A percentile compares a stretch with the other conserved stretches of the same genome.
Evolutionary conservation across 768 basidiomycete species (phyloP).

Genomic region (Trametes punicea): DNA sequence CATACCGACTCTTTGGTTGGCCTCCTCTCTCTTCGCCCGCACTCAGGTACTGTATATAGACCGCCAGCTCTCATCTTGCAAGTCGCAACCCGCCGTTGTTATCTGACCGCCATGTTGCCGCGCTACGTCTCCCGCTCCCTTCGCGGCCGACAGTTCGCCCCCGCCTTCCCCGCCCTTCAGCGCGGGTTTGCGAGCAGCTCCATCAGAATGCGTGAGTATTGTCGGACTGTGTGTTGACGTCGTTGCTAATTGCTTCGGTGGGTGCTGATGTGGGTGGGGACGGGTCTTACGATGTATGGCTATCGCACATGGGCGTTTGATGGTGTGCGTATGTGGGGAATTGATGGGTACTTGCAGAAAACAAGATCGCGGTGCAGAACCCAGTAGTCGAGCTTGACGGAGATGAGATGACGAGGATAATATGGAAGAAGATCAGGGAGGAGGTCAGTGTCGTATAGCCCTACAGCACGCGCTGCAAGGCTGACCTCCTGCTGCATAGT

Average conservation of each 20-base stretch:
- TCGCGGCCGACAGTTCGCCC: constrained; percentile 12
- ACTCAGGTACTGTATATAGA: constrained; percentile 8
- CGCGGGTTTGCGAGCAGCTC: constrained; percentile 23
- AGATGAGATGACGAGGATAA: constrained; percentile 99
- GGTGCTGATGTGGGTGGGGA: not conserved
- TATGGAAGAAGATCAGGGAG: constrained; percentile 97
- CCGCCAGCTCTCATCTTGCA: not conserved
- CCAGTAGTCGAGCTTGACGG: constrained; percentile 95
- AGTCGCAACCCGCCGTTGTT: not conserved
- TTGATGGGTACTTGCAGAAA: constrained; percentile 19
- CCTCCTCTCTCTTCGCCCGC: not conserved
- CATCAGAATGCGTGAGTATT: constrained; percentile 22
- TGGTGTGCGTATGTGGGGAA: not conserved
- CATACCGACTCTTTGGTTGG: not conserved
- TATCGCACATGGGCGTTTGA: not conserved
- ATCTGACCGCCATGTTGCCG: constrained; percentile 12
- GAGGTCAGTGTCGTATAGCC: constrained; percentile 52
- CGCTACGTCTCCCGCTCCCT: constrained; percentile 18
- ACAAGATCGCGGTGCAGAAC: constrained; percentile 78
- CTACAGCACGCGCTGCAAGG: not conserved
- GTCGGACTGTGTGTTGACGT: not conserved
- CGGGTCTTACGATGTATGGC: not conserved
- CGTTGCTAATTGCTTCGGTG: not conserved
- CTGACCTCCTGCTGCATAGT: constrained; percentile 41
- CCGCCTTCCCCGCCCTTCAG: not conserved